Evolutionary conservation across 352 stramenopile genomes (phyloP).

Genomic region (Globisporangium recalcitrans): DNA sequence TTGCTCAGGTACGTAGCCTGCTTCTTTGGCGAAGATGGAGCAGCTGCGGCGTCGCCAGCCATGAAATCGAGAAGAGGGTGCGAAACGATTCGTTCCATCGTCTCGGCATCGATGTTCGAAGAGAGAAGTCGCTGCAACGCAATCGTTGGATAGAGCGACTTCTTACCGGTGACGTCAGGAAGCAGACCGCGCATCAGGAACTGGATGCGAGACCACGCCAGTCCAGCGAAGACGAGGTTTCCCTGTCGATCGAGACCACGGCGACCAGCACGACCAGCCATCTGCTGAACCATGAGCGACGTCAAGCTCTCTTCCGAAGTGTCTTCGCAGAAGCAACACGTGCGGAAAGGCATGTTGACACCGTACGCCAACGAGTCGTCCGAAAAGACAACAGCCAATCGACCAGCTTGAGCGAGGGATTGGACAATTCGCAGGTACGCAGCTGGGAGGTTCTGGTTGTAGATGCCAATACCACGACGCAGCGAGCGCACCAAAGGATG

Average conservation of each 20-base stretch:
- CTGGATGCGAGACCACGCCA: constrained; percentile 94
- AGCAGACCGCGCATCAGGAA: constrained; percentile 96
- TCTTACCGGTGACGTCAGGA: constrained; percentile 90
- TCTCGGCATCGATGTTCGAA: constrained; percentile 86
- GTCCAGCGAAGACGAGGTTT: constrained; percentile 95
- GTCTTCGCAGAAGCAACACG: constrained; percentile 97
- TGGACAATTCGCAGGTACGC: constrained; percentile 96
- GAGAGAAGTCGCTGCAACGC: constrained; percentile 90
- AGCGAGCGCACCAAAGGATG: constrained; percentile 85
- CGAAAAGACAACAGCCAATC: constrained; percentile 96
- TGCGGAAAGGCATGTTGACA: constrained; percentile 99
- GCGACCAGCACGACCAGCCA: constrained; percentile 96
- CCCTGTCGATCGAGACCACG: constrained; percentile 97
- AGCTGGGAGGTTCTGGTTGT: constrained; percentile 96
- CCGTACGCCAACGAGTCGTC: constrained; percentile 97
- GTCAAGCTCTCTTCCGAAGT: constrained; percentile 91
- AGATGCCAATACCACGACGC: constrained; percentile 96
- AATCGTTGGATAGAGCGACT: constrained; percentile 91
- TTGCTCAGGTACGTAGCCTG: constrained; percentile 83
- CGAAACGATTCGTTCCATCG: constrained; percentile 84
- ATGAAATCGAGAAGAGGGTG: constrained; percentile 85
- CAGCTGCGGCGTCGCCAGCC: constrained; percentile 19
- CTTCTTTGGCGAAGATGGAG: constrained; percentile 21
- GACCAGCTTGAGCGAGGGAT: constrained; percentile 94
- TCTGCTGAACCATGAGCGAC: constrained; percentile 98